Conservation (phyloP, 2,329 filamentous ascomycete genomes). For the Phoma sp. region DNA sequence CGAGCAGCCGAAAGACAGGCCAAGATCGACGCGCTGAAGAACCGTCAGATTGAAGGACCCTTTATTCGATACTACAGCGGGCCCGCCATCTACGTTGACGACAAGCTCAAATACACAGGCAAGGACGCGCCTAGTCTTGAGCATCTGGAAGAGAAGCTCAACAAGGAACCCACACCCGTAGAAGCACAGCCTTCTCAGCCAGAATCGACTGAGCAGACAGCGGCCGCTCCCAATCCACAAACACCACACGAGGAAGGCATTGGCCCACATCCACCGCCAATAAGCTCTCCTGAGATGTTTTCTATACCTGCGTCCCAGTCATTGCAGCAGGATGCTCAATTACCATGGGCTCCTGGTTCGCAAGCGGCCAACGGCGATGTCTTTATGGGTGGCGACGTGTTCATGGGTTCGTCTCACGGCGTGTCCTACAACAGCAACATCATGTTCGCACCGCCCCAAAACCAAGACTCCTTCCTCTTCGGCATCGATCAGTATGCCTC, state of each 20-base stretch:
- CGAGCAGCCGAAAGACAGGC: constrained; percentile 83
- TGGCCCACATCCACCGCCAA: constrained; percentile 21
- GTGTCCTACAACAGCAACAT: constrained; percentile 37
- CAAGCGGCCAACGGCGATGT: constrained; percentile 30
- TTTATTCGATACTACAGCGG: constrained; percentile 95
- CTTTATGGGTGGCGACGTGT: constrained; percentile 28
- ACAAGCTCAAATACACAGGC: constrained; percentile 75
- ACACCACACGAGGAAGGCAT: constrained; percentile 7
- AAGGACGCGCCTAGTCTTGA: constrained; percentile 48
- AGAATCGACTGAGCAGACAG: constrained; percentile 6
- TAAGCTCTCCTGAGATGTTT: constrained; percentile 20
- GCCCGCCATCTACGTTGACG: constrained; percentile 80
- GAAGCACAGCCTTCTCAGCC: constrained; percentile 17
- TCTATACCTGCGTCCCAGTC: constrained; percentile 25
- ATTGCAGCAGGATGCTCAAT: constrained; percentile 22
- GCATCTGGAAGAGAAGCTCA: constrained; percentile 47
- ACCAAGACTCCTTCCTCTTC: constrained; percentile 45
- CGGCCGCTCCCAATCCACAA: background rate
- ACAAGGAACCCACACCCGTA: constrained; percentile 33
- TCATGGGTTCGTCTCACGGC: constrained; percentile 27
- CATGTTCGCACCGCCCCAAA: constrained; percentile 45
- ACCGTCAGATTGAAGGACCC: constrained; percentile 84
- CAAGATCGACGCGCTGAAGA: constrained; percentile 86
- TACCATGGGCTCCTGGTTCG: constrained; percentile 34
- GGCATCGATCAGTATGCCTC: constrained; percentile 49